Conservation (phyloP, 441 rosid species). For the Hura crepitans region DNA sequence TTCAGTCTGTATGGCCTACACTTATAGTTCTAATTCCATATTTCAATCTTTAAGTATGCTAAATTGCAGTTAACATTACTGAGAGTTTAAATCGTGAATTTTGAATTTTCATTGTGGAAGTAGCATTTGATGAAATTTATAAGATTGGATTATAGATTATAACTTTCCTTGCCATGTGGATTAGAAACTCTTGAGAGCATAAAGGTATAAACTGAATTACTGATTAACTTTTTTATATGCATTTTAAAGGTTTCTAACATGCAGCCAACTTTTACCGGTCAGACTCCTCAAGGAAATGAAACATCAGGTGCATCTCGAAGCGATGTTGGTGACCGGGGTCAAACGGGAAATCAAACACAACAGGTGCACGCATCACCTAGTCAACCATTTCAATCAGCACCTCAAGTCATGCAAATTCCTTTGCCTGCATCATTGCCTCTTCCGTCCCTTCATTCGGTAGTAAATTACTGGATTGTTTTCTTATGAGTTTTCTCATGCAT, state of each 20-base stretch:
- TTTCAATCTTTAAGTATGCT: not conserved
- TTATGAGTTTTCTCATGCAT: not conserved
- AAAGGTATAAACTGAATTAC: not conserved
- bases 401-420: constrained; percentile 72
- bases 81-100: not conserved
- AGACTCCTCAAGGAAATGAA: constrained; percentile 52
- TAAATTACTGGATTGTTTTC: constrained; percentile 1
- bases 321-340: constrained; percentile 43
- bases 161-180: not conserved
- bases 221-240: not conserved
- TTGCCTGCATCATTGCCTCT: constrained; percentile 46
- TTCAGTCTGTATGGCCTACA: not conserved
- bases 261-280: constrained; percentile 51
- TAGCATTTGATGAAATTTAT: not conserved
- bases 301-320: constrained; percentile 38
- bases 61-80: not conserved
- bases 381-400: constrained; percentile 48
- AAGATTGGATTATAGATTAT: not conserved
- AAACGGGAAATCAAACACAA: constrained; percentile 47
- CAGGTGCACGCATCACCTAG: constrained; percentile 49
- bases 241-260: constrained; percentile 13
- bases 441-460: constrained; percentile 70
- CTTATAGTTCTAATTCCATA: not conserved
- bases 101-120: not conserved
- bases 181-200: not conserved